Percentiles rank a stretch among this genome's conserved stretches.
Evolutionary conservation across 2,329 filamentous ascomycete species (phyloP).

Genomic region (Fusarium sambucinum): DNA sequence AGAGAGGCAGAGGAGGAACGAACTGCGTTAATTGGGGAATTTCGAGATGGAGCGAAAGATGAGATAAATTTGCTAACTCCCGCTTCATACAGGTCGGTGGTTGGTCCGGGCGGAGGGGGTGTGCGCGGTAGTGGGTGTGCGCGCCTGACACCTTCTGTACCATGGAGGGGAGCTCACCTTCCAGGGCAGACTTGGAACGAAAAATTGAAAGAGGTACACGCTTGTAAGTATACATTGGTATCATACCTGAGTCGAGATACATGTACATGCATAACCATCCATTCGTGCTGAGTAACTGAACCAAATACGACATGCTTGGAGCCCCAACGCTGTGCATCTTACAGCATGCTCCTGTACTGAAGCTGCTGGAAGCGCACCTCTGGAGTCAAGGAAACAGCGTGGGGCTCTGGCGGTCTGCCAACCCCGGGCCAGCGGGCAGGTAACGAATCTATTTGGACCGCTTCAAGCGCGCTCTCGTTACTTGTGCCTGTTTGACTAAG

Average conservation of each 20-base stretch:
- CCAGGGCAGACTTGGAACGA: neutral
- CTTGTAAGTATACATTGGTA: constrained; percentile 16
- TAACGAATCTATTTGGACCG: constrained; percentile 29
- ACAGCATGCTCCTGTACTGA: constrained; percentile 6
- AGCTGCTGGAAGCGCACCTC: constrained; percentile 29
- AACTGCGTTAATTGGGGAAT: constrained; percentile 49
- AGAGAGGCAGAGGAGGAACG: constrained; percentile 22
- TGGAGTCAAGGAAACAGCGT: constrained; percentile 20
- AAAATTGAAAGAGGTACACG: constrained; percentile 16
- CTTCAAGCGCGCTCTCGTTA: constrained; percentile 36
- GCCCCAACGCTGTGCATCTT: neutral
- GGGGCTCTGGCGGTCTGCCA: constrained; percentile 37
- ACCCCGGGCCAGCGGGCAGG: constrained; percentile 45
- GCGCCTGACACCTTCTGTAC: constrained; percentile 1
- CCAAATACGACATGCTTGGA: constrained; percentile 1
- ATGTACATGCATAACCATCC: constrained; percentile 2
- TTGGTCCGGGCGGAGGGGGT: constrained; percentile 43
- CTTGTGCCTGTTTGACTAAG: constrained; percentile 7
- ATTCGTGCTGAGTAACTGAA: neutral
- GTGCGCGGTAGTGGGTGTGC: constrained; percentile 23
- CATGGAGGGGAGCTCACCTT: neutral
- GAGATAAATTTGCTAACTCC: constrained; percentile 48
- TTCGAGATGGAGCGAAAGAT: constrained; percentile 47
- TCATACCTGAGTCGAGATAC: constrained; percentile 18
- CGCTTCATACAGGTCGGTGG: constrained; percentile 42